A percentile compares a stretch with the other conserved stretches of the same genome.
phyloP scores from a whole-genome alignment of 306 rosid genomes.

The Cucurbita maxima region DNA sequence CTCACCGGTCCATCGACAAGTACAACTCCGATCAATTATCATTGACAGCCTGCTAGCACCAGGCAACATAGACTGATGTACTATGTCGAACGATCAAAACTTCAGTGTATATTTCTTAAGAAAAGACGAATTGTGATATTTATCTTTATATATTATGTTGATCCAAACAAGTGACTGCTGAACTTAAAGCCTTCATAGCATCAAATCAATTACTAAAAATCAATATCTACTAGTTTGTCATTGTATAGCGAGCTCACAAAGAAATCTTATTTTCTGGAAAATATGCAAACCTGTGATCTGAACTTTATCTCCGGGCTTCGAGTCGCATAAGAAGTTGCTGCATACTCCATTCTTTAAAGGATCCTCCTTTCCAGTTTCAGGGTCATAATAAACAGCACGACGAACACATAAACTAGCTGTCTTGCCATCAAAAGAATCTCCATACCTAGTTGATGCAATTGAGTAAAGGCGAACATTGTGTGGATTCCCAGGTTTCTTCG shows the following conservation, averaged over 20 bases:
- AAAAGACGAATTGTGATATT: background rate
- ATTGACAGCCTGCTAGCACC: background rate
- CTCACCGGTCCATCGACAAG: background rate
- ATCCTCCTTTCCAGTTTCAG: constrained; percentile 87
- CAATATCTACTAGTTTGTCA: background rate
- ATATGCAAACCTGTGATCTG: constrained; percentile 52
- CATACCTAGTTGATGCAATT: constrained; percentile 91
- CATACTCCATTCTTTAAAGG: constrained; percentile 80
- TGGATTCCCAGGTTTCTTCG: constrained; percentile 77
- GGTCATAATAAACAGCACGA: constrained; percentile 87
- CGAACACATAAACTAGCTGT: constrained; percentile 96
- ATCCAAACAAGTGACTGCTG: background rate
- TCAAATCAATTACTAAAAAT: background rate
- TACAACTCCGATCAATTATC: background rate
- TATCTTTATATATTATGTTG: background rate
- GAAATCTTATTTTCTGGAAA: background rate
- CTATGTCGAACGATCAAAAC: background rate
- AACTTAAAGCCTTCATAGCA: background rate
- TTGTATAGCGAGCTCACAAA: background rate
- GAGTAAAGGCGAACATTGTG: constrained; percentile 87
- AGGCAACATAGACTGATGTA: background rate
- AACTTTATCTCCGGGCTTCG: constrained; percentile 89
- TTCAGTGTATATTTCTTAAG: background rate
- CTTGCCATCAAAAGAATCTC: constrained; percentile 77
- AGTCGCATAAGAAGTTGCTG: constrained; percentile 75